Conservation (phyloP, 495 filamentous ascomycete species). For the Tuber microsphaerosporum region DNA sequence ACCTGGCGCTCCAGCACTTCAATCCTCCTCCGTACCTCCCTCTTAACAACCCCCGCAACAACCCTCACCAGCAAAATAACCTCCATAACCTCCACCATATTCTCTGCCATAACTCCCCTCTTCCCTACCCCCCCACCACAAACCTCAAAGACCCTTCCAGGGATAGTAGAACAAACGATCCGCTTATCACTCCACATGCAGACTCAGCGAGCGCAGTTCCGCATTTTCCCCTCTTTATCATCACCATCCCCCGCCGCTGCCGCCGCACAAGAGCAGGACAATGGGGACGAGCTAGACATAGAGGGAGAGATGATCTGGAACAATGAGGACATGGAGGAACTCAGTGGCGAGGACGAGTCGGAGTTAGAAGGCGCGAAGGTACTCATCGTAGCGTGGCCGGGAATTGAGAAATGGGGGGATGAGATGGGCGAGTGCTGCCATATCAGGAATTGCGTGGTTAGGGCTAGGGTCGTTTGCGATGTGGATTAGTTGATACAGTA, state of each 20-base stretch:
- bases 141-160: slow-evolving; percentile 22
- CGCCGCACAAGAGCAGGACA: background rate
- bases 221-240: background rate
- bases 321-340: slow-evolving; percentile 26
- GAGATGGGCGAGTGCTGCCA: slow-evolving; percentile 29
- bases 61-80: slow-evolving; percentile 8
- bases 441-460: slow-evolving; percentile 30
- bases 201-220: slow-evolving; percentile 27
- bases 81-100: slow-evolving; percentile 13
- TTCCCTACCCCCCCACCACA: slow-evolving; percentile 16
- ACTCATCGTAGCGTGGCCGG: slow-evolving; percentile 28
- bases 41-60: slow-evolving; percentile 15
- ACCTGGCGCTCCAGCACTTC: slow-evolving; percentile 25
- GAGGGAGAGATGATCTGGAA: slow-evolving; percentile 18
- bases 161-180: slow-evolving; percentile 27
- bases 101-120: slow-evolving; percentile 14
- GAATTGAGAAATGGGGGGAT: slow-evolving; percentile 31
- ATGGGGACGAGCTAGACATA: background rate
- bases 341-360: slow-evolving; percentile 27
- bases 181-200: slow-evolving; percentile 26
- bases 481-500: background rate
- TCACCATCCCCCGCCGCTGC: background rate
- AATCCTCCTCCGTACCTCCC: slow-evolving; percentile 20
- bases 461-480: slow-evolving; percentile 29
- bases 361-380: slow-evolving; percentile 18